These are phyloP conservation scores for Mallotus nudiflorus DNA, from an alignment of 345 rosid species.

Conservation along the genomic window DNA sequence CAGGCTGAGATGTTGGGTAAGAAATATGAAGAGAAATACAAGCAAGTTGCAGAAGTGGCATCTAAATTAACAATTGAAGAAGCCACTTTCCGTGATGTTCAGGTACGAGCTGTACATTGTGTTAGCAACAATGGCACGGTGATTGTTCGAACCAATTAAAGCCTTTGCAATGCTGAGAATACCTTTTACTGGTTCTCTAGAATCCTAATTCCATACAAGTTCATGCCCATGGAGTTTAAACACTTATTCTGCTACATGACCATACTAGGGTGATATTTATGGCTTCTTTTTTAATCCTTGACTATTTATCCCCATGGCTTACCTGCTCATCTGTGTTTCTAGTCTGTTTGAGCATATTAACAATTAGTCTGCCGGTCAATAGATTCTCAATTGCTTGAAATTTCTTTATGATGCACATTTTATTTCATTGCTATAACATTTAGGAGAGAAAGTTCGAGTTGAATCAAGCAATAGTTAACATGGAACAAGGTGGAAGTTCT, in stretches of 20 bases:
- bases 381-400: not conserved
- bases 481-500: slow-evolving; percentile 93
- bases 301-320: not conserved
- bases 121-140: not conserved
- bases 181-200: not conserved
- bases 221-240: not conserved
- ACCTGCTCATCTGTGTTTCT: not conserved
- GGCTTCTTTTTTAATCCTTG: not conserved
- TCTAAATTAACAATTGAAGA: slow-evolving; percentile 94
- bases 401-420: not conserved
- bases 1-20: slow-evolving; percentile 87
- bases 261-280: not conserved
- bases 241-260: not conserved
- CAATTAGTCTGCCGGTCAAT: not conserved
- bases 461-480: slow-evolving; percentile 81
- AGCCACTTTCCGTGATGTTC: slow-evolving; percentile 87
- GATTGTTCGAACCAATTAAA: not conserved
- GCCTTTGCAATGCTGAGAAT: not conserved
- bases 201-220: not conserved
- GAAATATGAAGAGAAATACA: slow-evolving; percentile 97
- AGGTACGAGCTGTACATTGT: slow-evolving; percentile 45
- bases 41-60: slow-evolving; percentile 93
- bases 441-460: slow-evolving; percentile 83
- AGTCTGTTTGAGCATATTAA: not conserved
- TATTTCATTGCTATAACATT: not conserved